phyloP scores from a whole-genome alignment of 2,329 filamentous ascomycete species.

The Aspergillus spinulosporus region DNA sequence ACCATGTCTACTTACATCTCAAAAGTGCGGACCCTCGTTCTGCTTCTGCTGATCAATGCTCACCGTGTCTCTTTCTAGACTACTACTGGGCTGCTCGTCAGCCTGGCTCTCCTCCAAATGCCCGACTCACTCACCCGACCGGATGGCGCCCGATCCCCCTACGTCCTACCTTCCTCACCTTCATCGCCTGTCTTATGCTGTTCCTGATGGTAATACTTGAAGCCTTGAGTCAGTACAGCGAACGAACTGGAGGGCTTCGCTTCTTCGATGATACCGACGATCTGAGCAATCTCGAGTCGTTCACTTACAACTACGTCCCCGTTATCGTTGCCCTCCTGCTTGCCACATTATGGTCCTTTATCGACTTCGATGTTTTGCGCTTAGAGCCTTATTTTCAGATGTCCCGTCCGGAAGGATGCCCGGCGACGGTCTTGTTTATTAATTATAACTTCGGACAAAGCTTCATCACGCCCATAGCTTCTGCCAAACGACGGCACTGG shows the following conservation, averaged over 20 bases:
- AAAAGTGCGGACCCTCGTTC: conserved; percentile 9
- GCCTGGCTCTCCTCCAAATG: conserved; percentile 14
- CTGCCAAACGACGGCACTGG: conserved; percentile 35
- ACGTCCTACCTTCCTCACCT: conserved; percentile 31
- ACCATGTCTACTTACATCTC: conserved; percentile 19
- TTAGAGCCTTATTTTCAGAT: conserved; percentile 52
- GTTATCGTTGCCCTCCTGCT: conserved; percentile 49
- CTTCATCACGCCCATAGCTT: conserved; percentile 35
- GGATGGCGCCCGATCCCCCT: conserved; percentile 38
- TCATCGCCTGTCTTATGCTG: conserved; percentile 26
- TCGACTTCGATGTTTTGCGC: conserved; percentile 53
- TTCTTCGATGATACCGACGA: conserved; percentile 33
- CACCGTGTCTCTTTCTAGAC: conserved; percentile 8
- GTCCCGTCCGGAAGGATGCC: conserved; percentile 34
- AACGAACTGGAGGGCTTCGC: conserved; percentile 29
- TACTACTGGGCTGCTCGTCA: conserved; percentile 15
- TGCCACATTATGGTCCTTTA: conserved; percentile 50
- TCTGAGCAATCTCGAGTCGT: conserved; percentile 30
- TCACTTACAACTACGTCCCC: conserved; percentile 42
- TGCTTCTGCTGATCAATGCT: not conserved
- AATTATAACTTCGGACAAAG: conserved; percentile 42
- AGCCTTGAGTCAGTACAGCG: conserved; percentile 32
- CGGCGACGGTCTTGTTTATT: conserved; percentile 36
- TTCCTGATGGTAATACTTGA: conserved; percentile 30
- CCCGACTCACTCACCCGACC: conserved; percentile 5